Conservation (phyloP, 2,329 filamentous ascomycete species). For the Taxawa tesnikishii region DNA sequence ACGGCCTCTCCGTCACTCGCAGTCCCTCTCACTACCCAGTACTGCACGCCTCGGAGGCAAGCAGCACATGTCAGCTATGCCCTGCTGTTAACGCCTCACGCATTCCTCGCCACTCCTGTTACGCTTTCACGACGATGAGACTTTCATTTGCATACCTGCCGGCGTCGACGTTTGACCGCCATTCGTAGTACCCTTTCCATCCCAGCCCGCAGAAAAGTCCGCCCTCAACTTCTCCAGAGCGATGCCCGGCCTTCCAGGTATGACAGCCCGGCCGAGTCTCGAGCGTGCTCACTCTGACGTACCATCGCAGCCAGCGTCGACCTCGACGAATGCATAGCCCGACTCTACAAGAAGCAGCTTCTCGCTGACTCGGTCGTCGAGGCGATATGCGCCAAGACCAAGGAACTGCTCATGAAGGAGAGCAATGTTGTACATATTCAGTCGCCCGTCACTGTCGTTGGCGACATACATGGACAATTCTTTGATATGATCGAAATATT, state of each 20-base stretch:
- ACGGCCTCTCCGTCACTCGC: too few species aligned
- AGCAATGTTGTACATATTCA: conserved; percentile 98
- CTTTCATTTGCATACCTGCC: too few species aligned
- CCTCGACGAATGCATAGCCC: conserved; percentile 94
- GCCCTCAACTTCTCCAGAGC: conserved; percentile 6
- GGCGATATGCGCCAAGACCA: conserved; percentile 97
- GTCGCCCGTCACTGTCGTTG: conserved; percentile 91
- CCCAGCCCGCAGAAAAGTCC: too few species aligned
- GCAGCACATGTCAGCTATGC: too few species aligned
- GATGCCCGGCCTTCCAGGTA: conserved; percentile 41
- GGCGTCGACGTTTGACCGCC: too few species aligned
- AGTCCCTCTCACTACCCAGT: too few species aligned
- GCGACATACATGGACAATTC: conserved; percentile 98
- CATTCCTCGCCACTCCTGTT: too few species aligned
- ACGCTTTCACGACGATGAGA: too few species aligned
- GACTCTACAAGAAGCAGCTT: conserved; percentile 92
- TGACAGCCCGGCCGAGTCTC: conserved; percentile 8
- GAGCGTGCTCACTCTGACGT: conserved; percentile 7
- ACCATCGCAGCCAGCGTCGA: conserved; percentile 69
- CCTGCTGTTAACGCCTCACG: too few species aligned
- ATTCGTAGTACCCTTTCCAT: too few species aligned
- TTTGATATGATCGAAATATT: conserved; percentile 99
- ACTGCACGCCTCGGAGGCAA: too few species aligned
- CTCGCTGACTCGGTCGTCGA: conserved; percentile 96
- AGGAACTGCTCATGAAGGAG: conserved; percentile 98